These are phyloP conservation scores for Naumovozyma baii DNA, from an alignment of 805 yeast genomes.

Conservation along the genomic window DNA sequence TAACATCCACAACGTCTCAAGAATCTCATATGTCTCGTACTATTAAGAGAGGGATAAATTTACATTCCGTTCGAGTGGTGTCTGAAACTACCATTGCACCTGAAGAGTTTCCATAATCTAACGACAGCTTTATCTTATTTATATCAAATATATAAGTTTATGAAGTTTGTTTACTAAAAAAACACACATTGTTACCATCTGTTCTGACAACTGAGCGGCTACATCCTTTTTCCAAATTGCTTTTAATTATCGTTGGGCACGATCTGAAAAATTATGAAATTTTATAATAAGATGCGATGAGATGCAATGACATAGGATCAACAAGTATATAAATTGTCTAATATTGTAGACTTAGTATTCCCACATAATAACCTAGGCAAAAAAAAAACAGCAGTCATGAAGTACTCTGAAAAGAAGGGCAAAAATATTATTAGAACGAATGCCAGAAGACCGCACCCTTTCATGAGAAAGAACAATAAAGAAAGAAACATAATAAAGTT, in stretches of 20 bases:
- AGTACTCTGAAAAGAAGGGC: no score
- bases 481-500: conserved; percentile 30
- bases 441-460: conserved; percentile 6
- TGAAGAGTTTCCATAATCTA: background rate
- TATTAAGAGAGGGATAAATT: conserved; percentile 17
- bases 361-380: no score
- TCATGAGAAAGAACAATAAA: conserved; percentile 4
- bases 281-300: background rate
- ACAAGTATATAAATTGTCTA: no score
- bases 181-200: no score
- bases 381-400: no score
- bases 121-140: no score
- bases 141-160: no score
- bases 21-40: conserved; percentile 7
- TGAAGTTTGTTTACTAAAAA: no score
- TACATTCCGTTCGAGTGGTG: conserved; percentile 11
- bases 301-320: no score
- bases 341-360: no score
- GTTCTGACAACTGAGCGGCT: no score
- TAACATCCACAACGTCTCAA: conserved; percentile 9
- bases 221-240: background rate
- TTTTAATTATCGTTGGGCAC: background rate
- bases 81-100: conserved; percentile 4
- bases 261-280: background rate
- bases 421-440: no score